phyloP scores from a whole-genome alignment of 306 rosid species.

The Begonia loranthoides region DNA sequence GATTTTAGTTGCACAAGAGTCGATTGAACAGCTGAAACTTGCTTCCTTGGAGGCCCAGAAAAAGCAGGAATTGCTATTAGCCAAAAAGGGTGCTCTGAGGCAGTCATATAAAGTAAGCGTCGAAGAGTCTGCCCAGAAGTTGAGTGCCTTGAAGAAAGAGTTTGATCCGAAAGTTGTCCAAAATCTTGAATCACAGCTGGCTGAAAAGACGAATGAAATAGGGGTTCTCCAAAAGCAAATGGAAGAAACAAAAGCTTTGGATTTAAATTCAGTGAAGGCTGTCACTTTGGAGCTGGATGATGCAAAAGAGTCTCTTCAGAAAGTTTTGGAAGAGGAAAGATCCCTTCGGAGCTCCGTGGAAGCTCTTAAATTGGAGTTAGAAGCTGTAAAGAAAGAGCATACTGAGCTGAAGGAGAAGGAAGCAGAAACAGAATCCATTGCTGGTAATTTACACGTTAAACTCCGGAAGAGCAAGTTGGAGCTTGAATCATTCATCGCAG shows the following conservation, averaged over 20 bases:
- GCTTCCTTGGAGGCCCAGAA: constrained; percentile 59
- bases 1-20: constrained; percentile 56
- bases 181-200: constrained; percentile 53
- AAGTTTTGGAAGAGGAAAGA: constrained; percentile 84
- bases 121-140: constrained; percentile 46
- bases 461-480: constrained; percentile 66
- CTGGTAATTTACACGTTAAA: constrained; percentile 66
- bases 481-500: constrained; percentile 58
- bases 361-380: constrained; percentile 71
- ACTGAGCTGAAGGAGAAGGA: constrained; percentile 70
- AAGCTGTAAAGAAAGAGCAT: constrained; percentile 80
- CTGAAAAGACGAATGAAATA: constrained; percentile 44
- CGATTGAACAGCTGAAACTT: constrained; percentile 58
- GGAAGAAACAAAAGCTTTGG: constrained; percentile 56
- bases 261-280: constrained; percentile 55
- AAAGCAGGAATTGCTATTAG: constrained; percentile 44
- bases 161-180: constrained; percentile 46
- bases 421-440: constrained; percentile 76
- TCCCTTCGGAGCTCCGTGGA: constrained; percentile 57
- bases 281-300: constrained; percentile 75
- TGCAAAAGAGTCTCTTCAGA: constrained; percentile 77
- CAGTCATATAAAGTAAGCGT: constrained; percentile 53
- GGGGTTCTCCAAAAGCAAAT: constrained; percentile 59
- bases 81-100: constrained; percentile 66
- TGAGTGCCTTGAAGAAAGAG: constrained; percentile 41